A percentile compares a stretch with the other conserved stretches of the same genome.
Conservation (phyloP, 768 basidiomycete genomes). For the Russula ochroleuca region DNA sequence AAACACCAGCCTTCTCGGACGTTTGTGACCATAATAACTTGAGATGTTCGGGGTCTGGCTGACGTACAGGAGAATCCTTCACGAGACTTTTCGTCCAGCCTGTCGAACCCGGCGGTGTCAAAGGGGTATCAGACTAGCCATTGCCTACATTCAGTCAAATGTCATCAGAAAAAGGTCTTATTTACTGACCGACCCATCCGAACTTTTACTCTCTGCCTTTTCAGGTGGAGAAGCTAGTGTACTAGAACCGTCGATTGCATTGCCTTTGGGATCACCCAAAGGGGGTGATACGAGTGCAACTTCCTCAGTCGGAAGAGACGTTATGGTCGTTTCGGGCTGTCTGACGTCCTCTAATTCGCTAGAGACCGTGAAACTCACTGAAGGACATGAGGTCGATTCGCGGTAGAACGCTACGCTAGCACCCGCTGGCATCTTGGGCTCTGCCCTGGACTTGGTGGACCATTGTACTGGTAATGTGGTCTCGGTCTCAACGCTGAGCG, state of each 20-base stretch:
- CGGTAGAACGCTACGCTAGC: conserved; percentile 72
- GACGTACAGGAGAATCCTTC: conserved; percentile 66
- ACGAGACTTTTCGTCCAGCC: conserved; percentile 50
- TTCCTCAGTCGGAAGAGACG: conserved; percentile 14
- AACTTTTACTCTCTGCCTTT: conserved; percentile 47
- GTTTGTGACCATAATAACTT: conserved; percentile 83
- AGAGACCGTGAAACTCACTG: conserved; percentile 71
- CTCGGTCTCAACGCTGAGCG: conserved; percentile 37
- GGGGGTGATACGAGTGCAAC: conserved; percentile 3
- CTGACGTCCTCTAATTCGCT: conserved; percentile 60
- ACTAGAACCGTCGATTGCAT: conserved; percentile 2
- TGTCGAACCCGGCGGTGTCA: conserved; percentile 53
- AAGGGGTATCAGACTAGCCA: conserved; percentile 44
- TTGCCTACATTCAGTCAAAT: conserved; percentile 18
- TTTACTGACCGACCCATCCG: conserved; percentile 52
- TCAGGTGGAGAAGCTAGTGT: conserved; percentile 34
- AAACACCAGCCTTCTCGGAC: conserved; percentile 61
- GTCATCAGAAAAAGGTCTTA: conserved; percentile 6
- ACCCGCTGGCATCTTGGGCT: conserved; percentile 68
- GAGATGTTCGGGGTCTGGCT: conserved; percentile 77
- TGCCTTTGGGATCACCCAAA: conserved; percentile 3
- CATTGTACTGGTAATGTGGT: conserved; percentile 32
- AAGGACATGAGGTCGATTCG: conserved; percentile 47
- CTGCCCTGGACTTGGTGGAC: conserved; percentile 45
- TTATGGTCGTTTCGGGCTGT: neutral